These are phyloP conservation scores for Barnettozyma salicaria DNA, from an alignment of 805 yeast genomes.

Conservation along the genomic window DNA sequence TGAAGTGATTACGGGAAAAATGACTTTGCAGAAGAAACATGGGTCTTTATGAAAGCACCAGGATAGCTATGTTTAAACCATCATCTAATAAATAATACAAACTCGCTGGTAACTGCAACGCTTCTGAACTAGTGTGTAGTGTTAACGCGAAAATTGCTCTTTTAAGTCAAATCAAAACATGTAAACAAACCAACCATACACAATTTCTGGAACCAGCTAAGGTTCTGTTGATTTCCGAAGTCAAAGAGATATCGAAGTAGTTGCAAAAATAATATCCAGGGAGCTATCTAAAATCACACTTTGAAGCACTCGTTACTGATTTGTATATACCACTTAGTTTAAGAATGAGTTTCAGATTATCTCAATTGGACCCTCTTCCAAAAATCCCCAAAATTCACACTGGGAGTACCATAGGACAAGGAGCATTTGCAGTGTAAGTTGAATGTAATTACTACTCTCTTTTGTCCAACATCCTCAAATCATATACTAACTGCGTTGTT, in stretches of 20 bases:
- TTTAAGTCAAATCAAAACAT: too few species aligned
- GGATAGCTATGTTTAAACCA: too few species aligned
- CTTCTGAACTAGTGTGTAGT: too few species aligned
- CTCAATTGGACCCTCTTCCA: conserved; percentile 46
- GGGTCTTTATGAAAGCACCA: too few species aligned
- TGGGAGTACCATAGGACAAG: conserved; percentile 57
- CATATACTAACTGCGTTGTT: neutral
- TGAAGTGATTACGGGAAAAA: neutral
- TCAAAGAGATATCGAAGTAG: conserved; percentile 13
- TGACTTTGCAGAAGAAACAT: neutral
- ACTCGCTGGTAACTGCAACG: too few species aligned
- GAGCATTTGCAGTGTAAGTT: conserved; percentile 54
- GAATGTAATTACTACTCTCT: neutral
- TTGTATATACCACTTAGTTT: too few species aligned
- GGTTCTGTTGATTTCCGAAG: conserved; percentile 5
- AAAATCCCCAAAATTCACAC: conserved; percentile 38
- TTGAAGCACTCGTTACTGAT: too few species aligned
- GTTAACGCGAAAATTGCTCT: too few species aligned
- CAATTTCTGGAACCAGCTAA: too few species aligned
- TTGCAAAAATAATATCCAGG: conserved; percentile 1
- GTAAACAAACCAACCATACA: too few species aligned
- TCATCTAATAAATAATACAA: too few species aligned
- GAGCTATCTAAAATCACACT: conserved; percentile 3
- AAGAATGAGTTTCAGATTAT: conserved; percentile 28
- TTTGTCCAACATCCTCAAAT: neutral